Evolutionary conservation across 352 stramenopile genomes (phyloP).

Genomic region (Saprolegnia parasitica): DNA sequence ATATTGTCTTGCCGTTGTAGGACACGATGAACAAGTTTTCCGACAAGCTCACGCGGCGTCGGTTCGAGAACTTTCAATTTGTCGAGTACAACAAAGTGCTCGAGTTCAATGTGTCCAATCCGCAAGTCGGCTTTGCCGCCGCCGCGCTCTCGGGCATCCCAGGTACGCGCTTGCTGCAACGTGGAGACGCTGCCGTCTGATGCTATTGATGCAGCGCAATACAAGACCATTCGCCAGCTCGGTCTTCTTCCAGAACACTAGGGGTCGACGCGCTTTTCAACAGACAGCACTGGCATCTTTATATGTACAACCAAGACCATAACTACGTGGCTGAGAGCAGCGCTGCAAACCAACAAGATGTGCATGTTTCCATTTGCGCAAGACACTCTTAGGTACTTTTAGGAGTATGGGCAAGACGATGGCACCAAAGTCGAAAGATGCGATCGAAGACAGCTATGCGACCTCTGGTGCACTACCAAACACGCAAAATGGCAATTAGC

Average conservation of each 20-base stretch:
- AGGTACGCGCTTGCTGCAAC: slow-evolving; percentile 1
- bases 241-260: background rate
- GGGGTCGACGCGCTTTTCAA: too few species aligned
- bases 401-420: too few species aligned
- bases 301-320: too few species aligned
- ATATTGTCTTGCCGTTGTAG: background rate
- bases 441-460: too few species aligned
- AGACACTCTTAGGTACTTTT: background rate
- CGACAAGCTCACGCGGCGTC: slow-evolving; percentile 11
- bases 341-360: too few species aligned
- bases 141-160: slow-evolving; percentile 47
- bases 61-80: slow-evolving; percentile 31
- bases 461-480: too few species aligned
- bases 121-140: slow-evolving; percentile 56
- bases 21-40: slow-evolving; percentile 24
- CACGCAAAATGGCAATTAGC: too few species aligned
- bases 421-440: too few species aligned
- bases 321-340: too few species aligned
- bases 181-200: background rate
- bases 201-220: slow-evolving; percentile 3
- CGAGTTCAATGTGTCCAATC: slow-evolving; percentile 42
- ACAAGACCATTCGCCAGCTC: slow-evolving; percentile 1
- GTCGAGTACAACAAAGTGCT: slow-evolving; percentile 31
- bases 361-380: background rate
- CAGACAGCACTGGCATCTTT: too few species aligned